Percentiles rank a stretch among this genome's conserved stretches.
phyloP scores from a whole-genome alignment of 208 protist species.

The Acanthamoeba divionensis region DNA sequence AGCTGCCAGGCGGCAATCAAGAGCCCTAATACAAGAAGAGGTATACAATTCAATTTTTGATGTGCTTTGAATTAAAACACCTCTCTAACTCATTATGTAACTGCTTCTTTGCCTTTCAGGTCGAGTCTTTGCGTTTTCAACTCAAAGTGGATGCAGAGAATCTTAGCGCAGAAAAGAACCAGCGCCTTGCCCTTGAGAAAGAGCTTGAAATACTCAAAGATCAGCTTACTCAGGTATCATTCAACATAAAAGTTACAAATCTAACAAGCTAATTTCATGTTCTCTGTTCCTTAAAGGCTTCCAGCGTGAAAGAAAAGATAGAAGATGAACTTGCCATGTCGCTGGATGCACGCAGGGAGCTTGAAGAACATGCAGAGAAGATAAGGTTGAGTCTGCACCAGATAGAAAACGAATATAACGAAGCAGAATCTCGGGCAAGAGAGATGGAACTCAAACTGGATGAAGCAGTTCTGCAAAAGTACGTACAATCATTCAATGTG shows the following conservation, averaged over 20 bases:
- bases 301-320: background rate
- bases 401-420: background rate
- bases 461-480: slow-evolving; percentile 25
- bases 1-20: background rate
- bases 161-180: background rate
- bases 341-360: background rate
- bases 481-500: background rate
- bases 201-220: background rate
- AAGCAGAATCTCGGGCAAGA: background rate
- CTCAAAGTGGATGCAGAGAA: slow-evolving; percentile 16
- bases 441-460: slow-evolving; percentile 11
- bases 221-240: background rate
- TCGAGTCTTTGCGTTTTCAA: background rate
- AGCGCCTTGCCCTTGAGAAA: background rate
- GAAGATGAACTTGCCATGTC: background rate
- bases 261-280: no score
- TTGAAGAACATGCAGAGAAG: background rate
- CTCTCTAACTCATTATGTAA: background rate
- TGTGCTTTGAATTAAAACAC: background rate
- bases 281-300: no score
- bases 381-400: background rate
- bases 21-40: slow-evolving; percentile 42
- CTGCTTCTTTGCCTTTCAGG: background rate
- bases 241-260: no score
- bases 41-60: background rate